Conservation (phyloP, 2,329 filamentous ascomycete genomes). For the Mycogone perniciosa region DNA sequence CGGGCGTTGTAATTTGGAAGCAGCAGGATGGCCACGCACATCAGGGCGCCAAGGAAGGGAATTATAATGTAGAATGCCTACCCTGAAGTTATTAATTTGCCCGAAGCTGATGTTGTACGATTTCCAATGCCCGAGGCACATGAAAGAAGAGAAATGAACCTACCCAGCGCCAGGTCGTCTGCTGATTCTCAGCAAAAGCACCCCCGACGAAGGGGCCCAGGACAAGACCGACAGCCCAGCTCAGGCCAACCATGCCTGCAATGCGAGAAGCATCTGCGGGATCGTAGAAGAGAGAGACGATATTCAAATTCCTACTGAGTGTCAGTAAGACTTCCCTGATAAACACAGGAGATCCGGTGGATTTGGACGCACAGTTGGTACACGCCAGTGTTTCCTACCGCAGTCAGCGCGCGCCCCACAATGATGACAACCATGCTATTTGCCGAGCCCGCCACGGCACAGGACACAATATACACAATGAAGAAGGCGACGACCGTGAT, state of each 20-base stretch:
- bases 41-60: conserved; percentile 28
- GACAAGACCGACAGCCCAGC: conserved; percentile 20
- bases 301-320: too few species aligned
- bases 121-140: too few species aligned
- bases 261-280: conserved; percentile 18
- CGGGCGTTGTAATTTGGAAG: not conserved
- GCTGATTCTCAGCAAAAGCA: conserved; percentile 27
- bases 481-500: conserved; percentile 19
- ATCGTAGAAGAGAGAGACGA: conserved; percentile 17
- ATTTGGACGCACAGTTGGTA: too few species aligned
- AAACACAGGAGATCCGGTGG: too few species aligned
- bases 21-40: not conserved
- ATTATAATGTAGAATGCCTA: conserved; percentile 48
- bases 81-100: too few species aligned
- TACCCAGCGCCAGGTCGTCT: conserved; percentile 38
- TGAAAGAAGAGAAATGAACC: conserved; percentile 28
- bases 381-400: not conserved
- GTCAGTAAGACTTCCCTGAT: too few species aligned
- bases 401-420: conserved; percentile 20
- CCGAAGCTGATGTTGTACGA: too few species aligned
- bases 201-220: conserved; percentile 22
- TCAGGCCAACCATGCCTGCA: conserved; percentile 23
- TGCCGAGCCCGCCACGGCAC: conserved; percentile 25
- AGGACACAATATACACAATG: conserved; percentile 24
- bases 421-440: conserved; percentile 25